phyloP scores from a whole-genome alignment of 495 filamentous ascomycete genomes.

The Penicillium coffeae region DNA sequence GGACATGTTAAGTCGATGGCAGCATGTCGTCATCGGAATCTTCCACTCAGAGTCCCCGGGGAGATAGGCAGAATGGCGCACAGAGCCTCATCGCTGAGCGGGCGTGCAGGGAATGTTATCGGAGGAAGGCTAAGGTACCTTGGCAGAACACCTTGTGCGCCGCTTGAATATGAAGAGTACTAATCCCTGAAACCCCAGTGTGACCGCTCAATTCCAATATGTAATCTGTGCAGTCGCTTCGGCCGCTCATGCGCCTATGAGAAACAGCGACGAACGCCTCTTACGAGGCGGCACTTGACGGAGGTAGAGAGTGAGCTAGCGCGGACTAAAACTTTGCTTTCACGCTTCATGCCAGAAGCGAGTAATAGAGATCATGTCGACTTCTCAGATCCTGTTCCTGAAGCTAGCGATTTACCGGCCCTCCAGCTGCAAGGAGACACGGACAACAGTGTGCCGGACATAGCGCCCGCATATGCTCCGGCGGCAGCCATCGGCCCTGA shows the following conservation, averaged over 20 bases:
- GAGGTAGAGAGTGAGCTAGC: constrained; percentile 14
- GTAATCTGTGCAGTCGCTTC: constrained; percentile 10
- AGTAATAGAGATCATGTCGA: background rate
- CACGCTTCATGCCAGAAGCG: background rate
- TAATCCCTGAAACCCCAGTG: constrained; percentile 8
- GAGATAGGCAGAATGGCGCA: too few species aligned
- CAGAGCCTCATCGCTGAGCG: constrained; percentile 8
- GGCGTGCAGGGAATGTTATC: constrained; percentile 16
- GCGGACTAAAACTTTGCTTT: constrained; percentile 9
- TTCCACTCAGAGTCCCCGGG: too few species aligned
- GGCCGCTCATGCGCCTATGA: constrained; percentile 14
- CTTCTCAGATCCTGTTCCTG: background rate
- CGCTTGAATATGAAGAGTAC: background rate
- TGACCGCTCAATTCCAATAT: constrained; percentile 11
- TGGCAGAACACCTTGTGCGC: too few species aligned
- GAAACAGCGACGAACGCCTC: constrained; percentile 7
- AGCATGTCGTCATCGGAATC: too few species aligned
- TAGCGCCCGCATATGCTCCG: too few species aligned
- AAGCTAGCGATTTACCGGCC: too few species aligned
- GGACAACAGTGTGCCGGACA: too few species aligned
- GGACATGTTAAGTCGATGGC: too few species aligned
- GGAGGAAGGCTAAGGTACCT: constrained; percentile 15
- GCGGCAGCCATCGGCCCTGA: too few species aligned
- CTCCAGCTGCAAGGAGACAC: too few species aligned
- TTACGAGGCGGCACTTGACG: constrained; percentile 11